Evolutionary conservation across 495 filamentous ascomycete species (phyloP).

Genomic region (Xylona heveae): DNA sequence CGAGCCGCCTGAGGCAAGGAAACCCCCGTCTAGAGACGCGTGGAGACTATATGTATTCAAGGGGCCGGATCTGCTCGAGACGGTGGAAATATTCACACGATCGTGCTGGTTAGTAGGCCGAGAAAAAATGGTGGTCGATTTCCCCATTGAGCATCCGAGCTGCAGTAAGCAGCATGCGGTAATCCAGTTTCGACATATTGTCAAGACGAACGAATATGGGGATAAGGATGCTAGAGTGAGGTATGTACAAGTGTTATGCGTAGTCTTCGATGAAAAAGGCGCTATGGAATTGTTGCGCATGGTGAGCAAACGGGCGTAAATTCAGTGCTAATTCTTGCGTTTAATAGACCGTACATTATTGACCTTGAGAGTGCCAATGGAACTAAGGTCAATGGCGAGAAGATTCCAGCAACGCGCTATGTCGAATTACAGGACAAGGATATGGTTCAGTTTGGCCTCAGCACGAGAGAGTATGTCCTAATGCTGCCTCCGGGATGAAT

Average conservation of each 20-base stretch:
- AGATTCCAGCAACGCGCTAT: constrained; percentile 52
- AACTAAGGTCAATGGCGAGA: constrained; percentile 58
- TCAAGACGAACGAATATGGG: constrained; percentile 68
- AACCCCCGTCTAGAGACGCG: constrained; percentile 50
- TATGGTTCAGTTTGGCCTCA: constrained; percentile 68
- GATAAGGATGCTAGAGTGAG: constrained; percentile 62
- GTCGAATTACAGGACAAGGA: constrained; percentile 78
- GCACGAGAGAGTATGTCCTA: constrained; percentile 69
- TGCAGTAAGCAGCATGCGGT: constrained; percentile 89
- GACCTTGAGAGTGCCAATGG: constrained; percentile 92
- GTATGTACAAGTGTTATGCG: constrained; percentile 1
- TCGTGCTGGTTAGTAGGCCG: constrained; percentile 85
- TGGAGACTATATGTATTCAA: constrained; percentile 96
- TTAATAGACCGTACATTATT: constrained; percentile 61
- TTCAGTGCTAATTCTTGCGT: too few relatives aligned
- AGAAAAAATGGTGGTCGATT: constrained; percentile 59
- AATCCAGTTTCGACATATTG: constrained; percentile 73
- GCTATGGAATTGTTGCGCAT: too few relatives aligned
- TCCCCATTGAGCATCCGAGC: constrained; percentile 73
- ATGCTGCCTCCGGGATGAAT: constrained; percentile 32
- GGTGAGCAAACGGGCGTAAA: too few relatives aligned
- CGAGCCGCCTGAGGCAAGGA: constrained; percentile 82
- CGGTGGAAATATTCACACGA: constrained; percentile 47
- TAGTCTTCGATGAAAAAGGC: too few relatives aligned
- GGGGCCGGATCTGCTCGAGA: constrained; percentile 53